phyloP scores from a whole-genome alignment of 2,329 filamentous ascomycete genomes.

The Pyrenophora graminea region DNA sequence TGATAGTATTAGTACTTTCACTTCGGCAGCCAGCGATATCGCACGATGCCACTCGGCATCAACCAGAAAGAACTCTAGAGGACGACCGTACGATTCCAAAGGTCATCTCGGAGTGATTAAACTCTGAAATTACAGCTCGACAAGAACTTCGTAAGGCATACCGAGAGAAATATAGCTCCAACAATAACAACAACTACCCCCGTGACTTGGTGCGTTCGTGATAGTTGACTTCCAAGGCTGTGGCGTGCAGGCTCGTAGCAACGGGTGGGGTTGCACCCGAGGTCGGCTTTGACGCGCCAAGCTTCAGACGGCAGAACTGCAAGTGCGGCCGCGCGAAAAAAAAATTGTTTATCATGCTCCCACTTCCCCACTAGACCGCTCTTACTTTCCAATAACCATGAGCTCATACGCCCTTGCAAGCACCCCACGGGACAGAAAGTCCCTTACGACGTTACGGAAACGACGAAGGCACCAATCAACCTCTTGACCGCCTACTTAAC shows the following conservation, averaged over 20 bases:
- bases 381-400: conserved; percentile 36
- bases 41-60: too few species aligned
- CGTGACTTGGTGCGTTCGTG: not conserved
- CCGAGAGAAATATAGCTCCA: too few species aligned
- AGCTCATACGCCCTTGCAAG: conserved; percentile 23
- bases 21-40: too few species aligned
- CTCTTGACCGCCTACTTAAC: conserved; percentile 2
- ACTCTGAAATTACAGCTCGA: too few species aligned
- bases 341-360: conserved; percentile 28
- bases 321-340: conserved; percentile 20
- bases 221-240: not conserved
- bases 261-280: conserved; percentile 8
- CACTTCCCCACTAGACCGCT: conserved; percentile 25
- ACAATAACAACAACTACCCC: too few species aligned
- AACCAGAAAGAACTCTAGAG: too few species aligned
- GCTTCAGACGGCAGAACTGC: conserved; percentile 9
- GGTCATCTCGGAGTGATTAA: too few species aligned
- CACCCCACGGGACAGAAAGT: conserved; percentile 17
- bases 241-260: not conserved
- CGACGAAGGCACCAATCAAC: conserved; percentile 4
- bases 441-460: conserved; percentile 13
- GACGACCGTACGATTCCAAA: too few species aligned
- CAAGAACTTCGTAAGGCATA: too few species aligned
- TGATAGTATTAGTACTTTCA: too few species aligned
- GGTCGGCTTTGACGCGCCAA: conserved; percentile 12